These are phyloP conservation scores for Lepidium africanum DNA, from an alignment of 345 rosid species.

Conservation along the genomic window DNA sequence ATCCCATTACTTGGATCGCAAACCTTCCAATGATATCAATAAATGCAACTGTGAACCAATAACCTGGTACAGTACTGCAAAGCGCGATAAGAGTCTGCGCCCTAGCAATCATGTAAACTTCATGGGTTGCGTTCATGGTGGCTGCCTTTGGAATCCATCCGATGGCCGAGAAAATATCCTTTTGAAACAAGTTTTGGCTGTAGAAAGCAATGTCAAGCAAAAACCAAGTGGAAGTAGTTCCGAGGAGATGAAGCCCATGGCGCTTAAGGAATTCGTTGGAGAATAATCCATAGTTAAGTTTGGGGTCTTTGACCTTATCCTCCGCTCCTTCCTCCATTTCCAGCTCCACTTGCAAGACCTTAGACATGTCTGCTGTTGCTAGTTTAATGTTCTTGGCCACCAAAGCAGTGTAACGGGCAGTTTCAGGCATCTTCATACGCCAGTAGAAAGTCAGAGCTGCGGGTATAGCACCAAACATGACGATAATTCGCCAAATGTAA, in stretches of 20 bases:
- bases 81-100: slow-evolving; percentile 68
- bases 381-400: slow-evolving; percentile 42
- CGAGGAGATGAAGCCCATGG: slow-evolving; percentile 56
- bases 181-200: slow-evolving; percentile 64
- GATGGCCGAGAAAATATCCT: slow-evolving; percentile 53
- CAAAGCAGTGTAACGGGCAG: slow-evolving; percentile 56
- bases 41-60: slow-evolving; percentile 54
- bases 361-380: slow-evolving; percentile 47
- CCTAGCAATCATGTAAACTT: slow-evolving; percentile 46
- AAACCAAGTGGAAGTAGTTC: slow-evolving; percentile 57
- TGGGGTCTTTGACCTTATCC: background rate
- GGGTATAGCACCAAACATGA: slow-evolving; percentile 71
- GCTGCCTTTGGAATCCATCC: slow-evolving; percentile 61
- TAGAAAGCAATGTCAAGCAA: slow-evolving; percentile 60
- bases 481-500: slow-evolving; percentile 47
- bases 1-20: slow-evolving; percentile 62
- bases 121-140: slow-evolving; percentile 52
- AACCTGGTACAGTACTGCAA: slow-evolving; percentile 61
- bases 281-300: slow-evolving; percentile 46
- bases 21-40: slow-evolving; percentile 54
- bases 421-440: slow-evolving; percentile 83
- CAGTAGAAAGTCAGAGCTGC: slow-evolving; percentile 56
- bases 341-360: slow-evolving; percentile 32
- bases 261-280: slow-evolving; percentile 31
- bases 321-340: slow-evolving; percentile 28